Base-by-base conservation (phyloP, 768 basidiomycete species). In the Agaricus sinodeliciosus region DNA sequence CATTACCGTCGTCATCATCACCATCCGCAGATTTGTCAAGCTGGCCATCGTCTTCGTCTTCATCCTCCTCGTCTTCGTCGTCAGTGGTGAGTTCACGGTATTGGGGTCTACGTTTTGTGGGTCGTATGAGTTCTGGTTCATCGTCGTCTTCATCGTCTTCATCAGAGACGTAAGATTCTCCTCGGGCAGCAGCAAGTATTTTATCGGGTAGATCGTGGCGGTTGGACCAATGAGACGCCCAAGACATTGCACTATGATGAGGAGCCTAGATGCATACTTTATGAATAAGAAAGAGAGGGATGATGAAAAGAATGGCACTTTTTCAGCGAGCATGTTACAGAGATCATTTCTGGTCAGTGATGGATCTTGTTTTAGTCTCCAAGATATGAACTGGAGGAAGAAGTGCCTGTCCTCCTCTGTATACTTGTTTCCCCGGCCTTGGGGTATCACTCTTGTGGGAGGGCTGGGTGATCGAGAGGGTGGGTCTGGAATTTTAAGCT, bases 391-490 rank as follows among this genome's bases (percentile, higher is more conserved):
- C 37, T 80, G 78, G 59, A 85, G 68, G 62, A 88, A 87, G 57
- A 75, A 89, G 3, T 76, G 73, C 43, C 76, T 75, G 60, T 89
- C 87, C 58, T 82, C 82, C 22, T 73, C 67, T 1, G 86, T 87
- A 60, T 82, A 89, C 63, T 68, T 80, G 56, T 84, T 76, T 45
- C 85, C 83, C 51, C 75, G 66, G 11, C 70, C 73, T 48, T 66
- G 67, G 36, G 69, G 71, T 49, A 82, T 69, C 25, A 82, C 62
- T 51, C 64, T 64, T 8, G 73, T 75, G 6, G 86, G 87, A 19
- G 87, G 86, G 2, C 73, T 79, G 1, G 87, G 87, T n/a, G 82
- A 81, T 43, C 84, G 80, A 18, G 81, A 80, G 1, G 86, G 85
- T 12, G 83, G 81, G 7, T 72, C 71, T 5, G 84, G 86, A 28